phyloP scores from a whole-genome alignment of 176 grass and related monocot species.

The Aegilops bicornis region DNA sequence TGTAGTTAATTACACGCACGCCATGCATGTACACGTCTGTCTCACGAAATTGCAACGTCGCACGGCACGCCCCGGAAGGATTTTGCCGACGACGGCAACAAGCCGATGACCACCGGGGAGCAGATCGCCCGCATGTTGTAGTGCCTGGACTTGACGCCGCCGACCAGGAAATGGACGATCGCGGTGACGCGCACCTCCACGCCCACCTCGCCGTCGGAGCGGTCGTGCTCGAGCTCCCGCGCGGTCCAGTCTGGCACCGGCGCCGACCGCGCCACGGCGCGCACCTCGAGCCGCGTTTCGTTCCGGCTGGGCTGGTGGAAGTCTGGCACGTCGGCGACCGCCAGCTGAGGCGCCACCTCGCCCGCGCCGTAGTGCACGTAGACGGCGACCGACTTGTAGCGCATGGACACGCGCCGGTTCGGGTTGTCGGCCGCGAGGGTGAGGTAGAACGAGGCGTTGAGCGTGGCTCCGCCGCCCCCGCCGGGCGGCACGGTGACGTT shows the following conservation, averaged over 20 bases:
- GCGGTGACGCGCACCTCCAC: conserved; percentile 51
- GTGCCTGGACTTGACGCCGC: conserved; percentile 36
- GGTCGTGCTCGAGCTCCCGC: conserved; percentile 61
- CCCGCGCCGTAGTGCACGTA: conserved; percentile 47
- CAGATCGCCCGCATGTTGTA: conserved; percentile 53
- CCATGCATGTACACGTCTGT: background rate
- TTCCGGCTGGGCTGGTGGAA: conserved; percentile 72
- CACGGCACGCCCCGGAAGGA: conserved; percentile 60
- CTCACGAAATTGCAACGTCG: conserved; percentile 48
- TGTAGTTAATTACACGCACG: background rate
- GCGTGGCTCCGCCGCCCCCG: background rate
- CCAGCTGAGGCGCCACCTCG: conserved; percentile 39
- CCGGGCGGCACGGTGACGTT: conserved; percentile 40
- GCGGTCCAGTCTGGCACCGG: conserved; percentile 23
- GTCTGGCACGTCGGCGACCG: conserved; percentile 21
- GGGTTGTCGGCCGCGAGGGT: conserved; percentile 54
- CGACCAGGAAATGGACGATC: conserved; percentile 52
- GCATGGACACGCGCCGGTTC: conserved; percentile 64
- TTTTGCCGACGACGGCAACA: conserved; percentile 35
- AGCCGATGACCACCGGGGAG: conserved; percentile 56
- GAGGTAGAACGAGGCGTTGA: conserved; percentile 77
- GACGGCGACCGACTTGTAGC: conserved; percentile 51
- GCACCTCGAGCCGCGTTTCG: conserved; percentile 54
- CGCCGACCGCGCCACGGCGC: conserved; percentile 38
- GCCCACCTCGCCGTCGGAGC: conserved; percentile 36